phyloP scores from a whole-genome alignment of 305 asterid species.

The Striga hermonthica region DNA sequence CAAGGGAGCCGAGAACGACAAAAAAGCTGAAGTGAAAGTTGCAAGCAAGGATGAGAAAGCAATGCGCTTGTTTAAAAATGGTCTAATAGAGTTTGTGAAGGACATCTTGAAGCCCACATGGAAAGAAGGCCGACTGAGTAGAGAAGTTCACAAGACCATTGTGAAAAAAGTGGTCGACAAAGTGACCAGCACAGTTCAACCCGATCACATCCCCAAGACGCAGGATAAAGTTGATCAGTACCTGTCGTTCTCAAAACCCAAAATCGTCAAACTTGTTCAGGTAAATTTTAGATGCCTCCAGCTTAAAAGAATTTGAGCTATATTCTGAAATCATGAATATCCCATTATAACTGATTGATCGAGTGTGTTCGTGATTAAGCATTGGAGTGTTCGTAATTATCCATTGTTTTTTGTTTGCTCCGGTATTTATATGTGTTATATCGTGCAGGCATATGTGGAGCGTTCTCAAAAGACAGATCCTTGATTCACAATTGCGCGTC shows the following conservation, averaged over 20 bases:
- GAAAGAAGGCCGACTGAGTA: slow-evolving; percentile 93
- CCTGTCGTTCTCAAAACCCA: slow-evolving; percentile 65
- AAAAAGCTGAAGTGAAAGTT: slow-evolving; percentile 29
- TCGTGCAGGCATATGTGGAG: slow-evolving; percentile 79
- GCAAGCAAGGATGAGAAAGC: slow-evolving; percentile 73
- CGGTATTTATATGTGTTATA: background rate
- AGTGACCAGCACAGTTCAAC: slow-evolving; percentile 64
- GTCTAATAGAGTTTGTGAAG: slow-evolving; percentile 83
- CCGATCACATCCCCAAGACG: slow-evolving; percentile 70
- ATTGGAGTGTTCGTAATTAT: background rate
- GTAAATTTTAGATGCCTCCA: slow-evolving; percentile 32
- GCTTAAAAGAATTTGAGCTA: background rate
- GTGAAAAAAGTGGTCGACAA: slow-evolving; percentile 98
- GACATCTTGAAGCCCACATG: slow-evolving; percentile 86
- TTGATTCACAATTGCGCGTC: slow-evolving; percentile 34
- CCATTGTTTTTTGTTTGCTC: background rate
- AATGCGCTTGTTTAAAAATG: slow-evolving; percentile 69
- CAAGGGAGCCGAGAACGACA: slow-evolving; percentile 39
- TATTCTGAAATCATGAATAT: too few relatives aligned
- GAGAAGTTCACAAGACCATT: slow-evolving; percentile 83
- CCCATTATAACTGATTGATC: background rate
- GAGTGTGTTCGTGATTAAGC: background rate
- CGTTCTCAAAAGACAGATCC: slow-evolving; percentile 59
- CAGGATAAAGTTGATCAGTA: slow-evolving; percentile 78
- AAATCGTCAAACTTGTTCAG: slow-evolving; percentile 89